Conservation (phyloP, 139 green algal genomes). For the Micractinium sp. region DNA sequence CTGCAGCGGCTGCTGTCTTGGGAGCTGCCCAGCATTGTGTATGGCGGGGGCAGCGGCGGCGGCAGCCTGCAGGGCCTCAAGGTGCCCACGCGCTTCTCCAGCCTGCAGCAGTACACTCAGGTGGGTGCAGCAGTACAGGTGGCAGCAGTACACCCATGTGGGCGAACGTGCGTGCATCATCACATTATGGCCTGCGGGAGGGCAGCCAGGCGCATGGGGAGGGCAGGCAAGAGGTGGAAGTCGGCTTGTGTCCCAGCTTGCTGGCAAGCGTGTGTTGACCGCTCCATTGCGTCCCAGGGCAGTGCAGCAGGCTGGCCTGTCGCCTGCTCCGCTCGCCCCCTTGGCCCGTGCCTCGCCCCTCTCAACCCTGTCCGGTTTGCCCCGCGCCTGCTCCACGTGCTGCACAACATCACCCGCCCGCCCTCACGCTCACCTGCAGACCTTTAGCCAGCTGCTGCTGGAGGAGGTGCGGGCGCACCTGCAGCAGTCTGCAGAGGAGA, state of each 20-base stretch:
- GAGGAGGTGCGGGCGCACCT: conserved; percentile 65
- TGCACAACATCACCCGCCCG: background rate
- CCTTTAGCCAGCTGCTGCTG: conserved; percentile 56
- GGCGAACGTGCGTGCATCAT: background rate
- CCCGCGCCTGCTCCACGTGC: background rate
- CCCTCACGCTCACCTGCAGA: background rate
- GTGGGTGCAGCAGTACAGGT: background rate
- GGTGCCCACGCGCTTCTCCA: conserved; percentile 44
- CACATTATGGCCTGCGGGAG: no score
- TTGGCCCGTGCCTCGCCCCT: background rate
- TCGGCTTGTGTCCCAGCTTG: no score
- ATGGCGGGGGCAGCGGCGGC: background rate
- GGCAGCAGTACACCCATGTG: conserved; percentile 42
- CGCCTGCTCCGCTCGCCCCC: background rate
- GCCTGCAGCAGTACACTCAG: conserved; percentile 42
- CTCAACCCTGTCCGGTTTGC: background rate
- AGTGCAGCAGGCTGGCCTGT: no score
- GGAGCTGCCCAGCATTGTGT: conserved; percentile 24
- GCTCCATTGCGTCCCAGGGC: no score
- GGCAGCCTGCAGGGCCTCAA: background rate
- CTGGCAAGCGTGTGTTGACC: no score
- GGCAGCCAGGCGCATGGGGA: no score
- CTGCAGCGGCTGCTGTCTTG: conserved; percentile 42
- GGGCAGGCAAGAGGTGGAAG: no score
- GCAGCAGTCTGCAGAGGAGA: conserved; percentile 48